Evolutionary conservation across 2,329 filamentous ascomycete species (phyloP), one percentile per base, ranked within the genome.

Genomic region (Biscogniauxia mediterranea): DNA sequence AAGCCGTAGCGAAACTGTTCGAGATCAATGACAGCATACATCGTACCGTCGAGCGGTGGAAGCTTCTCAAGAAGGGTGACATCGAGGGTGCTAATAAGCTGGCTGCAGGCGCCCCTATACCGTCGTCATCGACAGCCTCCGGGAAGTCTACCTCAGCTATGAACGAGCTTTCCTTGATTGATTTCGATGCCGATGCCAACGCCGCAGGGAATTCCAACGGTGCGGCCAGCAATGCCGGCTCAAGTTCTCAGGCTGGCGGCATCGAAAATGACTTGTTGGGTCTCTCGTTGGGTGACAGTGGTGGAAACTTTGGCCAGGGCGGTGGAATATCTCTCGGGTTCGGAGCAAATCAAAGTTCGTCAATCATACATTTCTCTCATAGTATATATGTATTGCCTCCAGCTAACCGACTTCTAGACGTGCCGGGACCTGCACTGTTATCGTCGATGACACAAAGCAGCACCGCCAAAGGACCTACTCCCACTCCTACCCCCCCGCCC

Each of bases 11-110:
- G 52, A 97, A 97, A 77, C 82, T 99, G 11, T 84, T 99, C 59
- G 93, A 98, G 74, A 98, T 99, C 73, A 99, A 99, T 74, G 95
- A 99, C 77, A 97, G 93, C 78, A 99, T 99, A 85, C 92, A 98
- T 74, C 88, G 94, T 64, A 99, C 95, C 1, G 92, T 98, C 59
- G 92, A 98, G 78, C 83, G 95, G 66, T 99, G 98, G 77, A 96
- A 92, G 82, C 80, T 98, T 59, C 88, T 98, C 77, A 99, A 97
- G 81, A 96, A 95, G 80, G 95, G 95, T 21, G 93, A 99, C 71
- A 76, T 96, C 52, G 92, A 93, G 68, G 92, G 81, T 11, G 92
- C 95, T 17, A 87, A 89, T 66, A 91, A 88, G 74, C 90, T 98
- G 67, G 92, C 92, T 6, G 89, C 91, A 72, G 92, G 93, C 26